Percentiles rank a stretch among this genome's conserved stretches.
phyloP scores from a whole-genome alignment of 805 yeast genomes.

The Debaryomyces tyrocola region DNA sequence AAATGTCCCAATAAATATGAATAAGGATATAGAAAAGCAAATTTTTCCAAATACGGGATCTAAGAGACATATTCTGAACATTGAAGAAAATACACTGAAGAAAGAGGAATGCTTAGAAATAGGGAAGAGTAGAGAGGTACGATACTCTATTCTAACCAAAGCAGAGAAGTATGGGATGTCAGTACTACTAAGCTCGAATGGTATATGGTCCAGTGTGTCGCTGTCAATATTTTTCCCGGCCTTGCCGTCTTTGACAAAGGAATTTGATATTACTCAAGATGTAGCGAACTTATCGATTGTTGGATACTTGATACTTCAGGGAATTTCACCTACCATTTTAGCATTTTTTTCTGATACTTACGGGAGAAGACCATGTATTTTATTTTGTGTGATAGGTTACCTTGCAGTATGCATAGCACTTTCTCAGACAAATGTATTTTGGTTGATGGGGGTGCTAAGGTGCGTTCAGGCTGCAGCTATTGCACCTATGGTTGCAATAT shows the following conservation, averaged over 20 bases:
- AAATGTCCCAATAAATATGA: background rate
- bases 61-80: background rate
- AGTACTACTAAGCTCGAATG: slow-evolving; percentile 44
- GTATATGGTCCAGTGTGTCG: slow-evolving; percentile 69
- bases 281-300: slow-evolving; percentile 71
- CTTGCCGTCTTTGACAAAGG: slow-evolving; percentile 51
- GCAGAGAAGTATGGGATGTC: slow-evolving; percentile 42
- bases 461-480: slow-evolving; percentile 78
- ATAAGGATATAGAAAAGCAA: background rate
- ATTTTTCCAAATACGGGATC: background rate
- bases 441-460: slow-evolving; percentile 64
- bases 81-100: background rate
- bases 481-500: slow-evolving; percentile 72
- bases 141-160: slow-evolving; percentile 46
- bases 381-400: slow-evolving; percentile 55
- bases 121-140: slow-evolving; percentile 5
- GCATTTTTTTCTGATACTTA: slow-evolving; percentile 66
- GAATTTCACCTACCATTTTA: slow-evolving; percentile 68
- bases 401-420: slow-evolving; percentile 65
- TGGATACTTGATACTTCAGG: slow-evolving; percentile 74
- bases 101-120: background rate
- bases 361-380: slow-evolving; percentile 71
- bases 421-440: slow-evolving; percentile 56
- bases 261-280: slow-evolving; percentile 57
- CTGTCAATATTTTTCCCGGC: slow-evolving; percentile 84